These are phyloP conservation scores for Colletotrichum navitas DNA, from an alignment of 2,329 filamentous ascomycete genomes.

Conservation along the genomic window DNA sequence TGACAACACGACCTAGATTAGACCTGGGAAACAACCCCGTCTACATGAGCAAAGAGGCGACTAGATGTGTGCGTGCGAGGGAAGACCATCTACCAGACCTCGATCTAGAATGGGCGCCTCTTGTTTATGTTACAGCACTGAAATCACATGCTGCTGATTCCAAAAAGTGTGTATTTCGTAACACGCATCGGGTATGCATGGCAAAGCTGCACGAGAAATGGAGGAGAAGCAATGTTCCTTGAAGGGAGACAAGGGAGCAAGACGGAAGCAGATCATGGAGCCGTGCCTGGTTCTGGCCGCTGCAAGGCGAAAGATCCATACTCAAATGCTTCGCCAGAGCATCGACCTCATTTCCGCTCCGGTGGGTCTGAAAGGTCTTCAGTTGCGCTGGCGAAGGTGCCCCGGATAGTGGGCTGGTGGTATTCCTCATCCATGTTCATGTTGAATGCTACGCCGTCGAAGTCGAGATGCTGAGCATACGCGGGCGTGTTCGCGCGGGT, in stretches of 20 bases:
- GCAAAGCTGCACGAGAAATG: not conserved
- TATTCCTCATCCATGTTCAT: slow-evolving; percentile 1
- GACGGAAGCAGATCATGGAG: slow-evolving; percentile 13
- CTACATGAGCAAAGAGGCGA: slow-evolving; percentile 22
- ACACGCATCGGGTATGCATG: slow-evolving; percentile 16
- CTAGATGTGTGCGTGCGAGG: slow-evolving; percentile 20
- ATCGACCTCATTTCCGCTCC: slow-evolving; percentile 33
- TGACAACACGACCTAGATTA: slow-evolving; percentile 17
- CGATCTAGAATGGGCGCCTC: slow-evolving; percentile 5
- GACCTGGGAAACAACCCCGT: slow-evolving; percentile 11
- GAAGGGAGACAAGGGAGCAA: slow-evolving; percentile 15
- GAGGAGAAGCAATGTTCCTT: not conserved
- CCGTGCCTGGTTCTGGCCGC: slow-evolving; percentile 12
- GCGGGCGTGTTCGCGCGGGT: slow-evolving; percentile 1
- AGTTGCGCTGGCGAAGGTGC: slow-evolving; percentile 22
- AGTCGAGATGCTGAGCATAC: not conserved
- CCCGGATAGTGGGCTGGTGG: slow-evolving; percentile 18
- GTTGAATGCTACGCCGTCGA: slow-evolving; percentile 10
- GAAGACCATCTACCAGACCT: slow-evolving; percentile 1
- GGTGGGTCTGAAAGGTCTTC: slow-evolving; percentile 27
- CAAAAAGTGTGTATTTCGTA: slow-evolving; percentile 9
- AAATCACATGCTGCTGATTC: not conserved
- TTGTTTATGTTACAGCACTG: slow-evolving; percentile 31
- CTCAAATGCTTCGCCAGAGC: slow-evolving; percentile 27
- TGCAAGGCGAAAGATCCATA: slow-evolving; percentile 21